phyloP scores from a whole-genome alignment of 306 rosid species.

The Medicago lupulina region DNA sequence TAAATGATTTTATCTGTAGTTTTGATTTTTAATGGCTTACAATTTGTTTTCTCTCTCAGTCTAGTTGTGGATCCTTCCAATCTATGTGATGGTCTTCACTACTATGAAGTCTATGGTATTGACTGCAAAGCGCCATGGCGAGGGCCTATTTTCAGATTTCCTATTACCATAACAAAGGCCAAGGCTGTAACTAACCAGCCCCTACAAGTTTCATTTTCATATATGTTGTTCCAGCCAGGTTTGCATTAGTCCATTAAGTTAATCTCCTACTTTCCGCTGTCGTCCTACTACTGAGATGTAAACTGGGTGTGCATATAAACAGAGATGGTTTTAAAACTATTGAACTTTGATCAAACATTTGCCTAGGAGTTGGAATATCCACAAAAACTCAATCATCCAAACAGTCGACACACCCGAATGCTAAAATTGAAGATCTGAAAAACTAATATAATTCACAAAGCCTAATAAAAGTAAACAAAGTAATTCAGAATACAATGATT shows the following conservation, averaged over 20 bases:
- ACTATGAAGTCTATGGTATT: conserved; percentile 81
- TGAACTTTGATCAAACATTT: too few species aligned
- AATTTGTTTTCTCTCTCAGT: conserved; percentile 57
- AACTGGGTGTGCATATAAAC: conserved; percentile 4
- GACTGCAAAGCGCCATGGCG: conserved; percentile 98
- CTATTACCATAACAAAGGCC: conserved; percentile 88
- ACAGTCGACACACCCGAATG: too few species aligned
- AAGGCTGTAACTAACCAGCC: conserved; percentile 61
- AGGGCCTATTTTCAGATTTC: conserved; percentile 96
- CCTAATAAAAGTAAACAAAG: too few species aligned
- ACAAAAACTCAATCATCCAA: too few species aligned
- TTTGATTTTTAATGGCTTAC: conserved; percentile 27
- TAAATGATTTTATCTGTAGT: conserved; percentile 26
- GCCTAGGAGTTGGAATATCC: too few species aligned
- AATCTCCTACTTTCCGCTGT: conserved; percentile 38
- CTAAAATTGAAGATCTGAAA: too few species aligned
- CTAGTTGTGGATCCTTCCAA: conserved; percentile 82
- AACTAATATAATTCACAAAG: too few species aligned
- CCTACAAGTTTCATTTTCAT: conserved; percentile 68
- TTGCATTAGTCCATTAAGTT: conserved; percentile 33
- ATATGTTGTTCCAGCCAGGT: conserved; percentile 89
- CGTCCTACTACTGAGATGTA: conserved; percentile 27
- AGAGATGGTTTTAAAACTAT: too few species aligned
- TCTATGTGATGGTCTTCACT: conserved; percentile 88
- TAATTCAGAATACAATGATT: too few species aligned